Percentiles rank a stretch among this genome's conserved stretches.
These are phyloP conservation scores for Pseudoscleropodium purum DNA, from an alignment of 225 moss, liverwort and hornwort genomes.

Conservation along the genomic window DNA sequence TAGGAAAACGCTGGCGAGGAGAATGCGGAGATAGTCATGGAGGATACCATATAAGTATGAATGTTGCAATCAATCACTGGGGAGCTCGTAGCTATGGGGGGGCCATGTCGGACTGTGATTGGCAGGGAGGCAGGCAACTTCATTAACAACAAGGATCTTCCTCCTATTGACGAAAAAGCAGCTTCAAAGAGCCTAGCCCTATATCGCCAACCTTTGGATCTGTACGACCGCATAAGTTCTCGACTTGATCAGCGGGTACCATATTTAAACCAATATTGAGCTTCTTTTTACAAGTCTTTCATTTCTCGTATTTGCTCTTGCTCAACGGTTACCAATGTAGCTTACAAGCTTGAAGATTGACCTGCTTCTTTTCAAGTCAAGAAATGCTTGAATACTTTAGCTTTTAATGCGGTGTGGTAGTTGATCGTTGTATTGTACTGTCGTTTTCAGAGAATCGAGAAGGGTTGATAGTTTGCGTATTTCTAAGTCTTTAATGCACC, in stretches of 20 bases:
- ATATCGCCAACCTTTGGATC: slow-evolving; percentile 77
- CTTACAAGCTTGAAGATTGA: not conserved
- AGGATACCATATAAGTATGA: slow-evolving; percentile 39
- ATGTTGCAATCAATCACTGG: slow-evolving; percentile 51
- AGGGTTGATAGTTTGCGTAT: not conserved
- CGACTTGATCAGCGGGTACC: slow-evolving; percentile 67
- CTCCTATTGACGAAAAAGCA: slow-evolving; percentile 63
- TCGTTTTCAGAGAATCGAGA: not conserved
- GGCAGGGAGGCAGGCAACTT: slow-evolving; percentile 49
- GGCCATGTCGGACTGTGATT: slow-evolving; percentile 52
- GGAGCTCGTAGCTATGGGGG: slow-evolving; percentile 54
- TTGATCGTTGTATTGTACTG: not conserved
- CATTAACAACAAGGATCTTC: slow-evolving; percentile 40
- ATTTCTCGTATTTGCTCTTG: not conserved
- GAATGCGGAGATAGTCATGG: slow-evolving; percentile 20
- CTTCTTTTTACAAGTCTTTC: not conserved
- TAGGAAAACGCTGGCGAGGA: not conserved
- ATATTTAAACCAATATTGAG: not conserved
- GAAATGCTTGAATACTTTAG: not conserved
- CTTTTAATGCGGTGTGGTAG: not conserved
- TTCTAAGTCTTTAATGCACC: not conserved
- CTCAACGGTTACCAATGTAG: not conserved
- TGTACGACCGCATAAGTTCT: slow-evolving; percentile 69
- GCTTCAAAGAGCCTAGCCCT: slow-evolving; percentile 73
- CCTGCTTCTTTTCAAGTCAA: not conserved